Evolutionary conservation across 441 rosid species (phyloP).

Genomic region (Gossypium davidsonii): DNA sequence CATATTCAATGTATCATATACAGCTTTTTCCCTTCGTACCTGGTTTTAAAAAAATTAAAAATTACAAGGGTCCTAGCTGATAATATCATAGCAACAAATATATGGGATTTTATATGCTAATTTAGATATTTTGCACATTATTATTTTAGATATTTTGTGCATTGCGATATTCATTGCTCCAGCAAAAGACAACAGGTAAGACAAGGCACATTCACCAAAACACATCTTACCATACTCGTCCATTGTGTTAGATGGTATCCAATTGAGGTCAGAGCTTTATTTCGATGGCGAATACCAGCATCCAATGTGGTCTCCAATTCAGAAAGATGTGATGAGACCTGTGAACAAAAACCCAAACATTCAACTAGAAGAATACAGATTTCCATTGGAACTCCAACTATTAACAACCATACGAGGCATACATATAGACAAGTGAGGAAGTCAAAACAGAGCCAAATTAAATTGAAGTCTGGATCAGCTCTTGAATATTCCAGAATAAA

Average conservation of each 20-base stretch:
- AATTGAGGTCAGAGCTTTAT: conserved; percentile 65
- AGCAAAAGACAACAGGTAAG: conserved; percentile 10
- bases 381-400: not conserved
- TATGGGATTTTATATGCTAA: not conserved
- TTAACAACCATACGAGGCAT: not conserved
- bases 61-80: conserved; percentile 5
- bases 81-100: not conserved
- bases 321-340: conserved; percentile 89
- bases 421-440: conserved; percentile 3
- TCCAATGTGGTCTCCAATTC: conserved; percentile 91
- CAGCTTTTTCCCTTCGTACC: conserved; percentile 92
- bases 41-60: conserved; percentile 23
- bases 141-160: not conserved
- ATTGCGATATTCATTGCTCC: conserved; percentile 6
- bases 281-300: conserved; percentile 80
- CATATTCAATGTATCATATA: conserved; percentile 88
- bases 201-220: conserved; percentile 5
- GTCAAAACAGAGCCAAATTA: not conserved
- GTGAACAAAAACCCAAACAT: conserved; percentile 26
- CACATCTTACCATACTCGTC: conserved; percentile 63
- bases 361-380: conserved; percentile 17
- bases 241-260: conserved; percentile 70
- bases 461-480: conserved; percentile 5
- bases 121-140: not conserved
- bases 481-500: not conserved